phyloP scores from a whole-genome alignment of 2,329 filamentous ascomycete species.

The Xylariaceae sp. region DNA sequence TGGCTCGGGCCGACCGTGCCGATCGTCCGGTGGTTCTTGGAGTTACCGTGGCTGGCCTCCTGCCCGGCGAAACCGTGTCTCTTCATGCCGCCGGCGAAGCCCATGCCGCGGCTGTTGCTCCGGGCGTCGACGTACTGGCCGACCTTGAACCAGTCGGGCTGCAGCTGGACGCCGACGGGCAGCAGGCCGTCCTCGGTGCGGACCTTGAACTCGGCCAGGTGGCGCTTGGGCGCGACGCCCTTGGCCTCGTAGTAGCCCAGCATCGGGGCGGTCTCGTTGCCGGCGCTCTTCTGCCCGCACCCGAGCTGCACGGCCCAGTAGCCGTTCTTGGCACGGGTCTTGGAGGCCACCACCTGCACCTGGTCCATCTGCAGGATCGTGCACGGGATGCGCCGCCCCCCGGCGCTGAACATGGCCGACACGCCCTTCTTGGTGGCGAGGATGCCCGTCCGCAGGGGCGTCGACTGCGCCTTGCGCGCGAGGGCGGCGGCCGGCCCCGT shows the following conservation, averaged over 20 bases:
- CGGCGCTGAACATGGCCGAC: slow-evolving; percentile 84
- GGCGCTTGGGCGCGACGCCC: slow-evolving; percentile 79
- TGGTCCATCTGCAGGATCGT: slow-evolving; percentile 93
- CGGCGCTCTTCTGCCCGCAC: slow-evolving; percentile 70
- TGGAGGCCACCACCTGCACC: slow-evolving; percentile 86
- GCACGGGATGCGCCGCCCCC: slow-evolving; percentile 77
- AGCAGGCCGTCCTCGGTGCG: slow-evolving; percentile 72
- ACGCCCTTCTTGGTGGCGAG: slow-evolving; percentile 94
- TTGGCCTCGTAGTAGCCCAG: slow-evolving; percentile 86
- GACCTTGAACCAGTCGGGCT: slow-evolving; percentile 86
- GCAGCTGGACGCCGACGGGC: slow-evolving; percentile 73
- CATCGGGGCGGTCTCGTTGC: slow-evolving; percentile 79
- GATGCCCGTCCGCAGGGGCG: slow-evolving; percentile 74
- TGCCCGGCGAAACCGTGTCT: slow-evolving; percentile 87
- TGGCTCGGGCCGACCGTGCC: slow-evolving; percentile 89
- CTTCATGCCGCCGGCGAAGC: slow-evolving; percentile 98
- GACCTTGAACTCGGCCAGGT: slow-evolving; percentile 87
- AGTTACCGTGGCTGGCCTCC: slow-evolving; percentile 91
- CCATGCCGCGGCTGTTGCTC: slow-evolving; percentile 80
- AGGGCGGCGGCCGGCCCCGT: slow-evolving; percentile 64
- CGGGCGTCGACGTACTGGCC: slow-evolving; percentile 90
- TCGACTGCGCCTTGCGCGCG: slow-evolving; percentile 59
- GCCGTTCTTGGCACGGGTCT: slow-evolving; percentile 78
- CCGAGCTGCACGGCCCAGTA: slow-evolving; percentile 96
- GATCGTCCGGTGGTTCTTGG: slow-evolving; percentile 88